Base-by-base conservation (phyloP, 352 stramenopile species). In the Paralagenidium karlingii region DNA sequence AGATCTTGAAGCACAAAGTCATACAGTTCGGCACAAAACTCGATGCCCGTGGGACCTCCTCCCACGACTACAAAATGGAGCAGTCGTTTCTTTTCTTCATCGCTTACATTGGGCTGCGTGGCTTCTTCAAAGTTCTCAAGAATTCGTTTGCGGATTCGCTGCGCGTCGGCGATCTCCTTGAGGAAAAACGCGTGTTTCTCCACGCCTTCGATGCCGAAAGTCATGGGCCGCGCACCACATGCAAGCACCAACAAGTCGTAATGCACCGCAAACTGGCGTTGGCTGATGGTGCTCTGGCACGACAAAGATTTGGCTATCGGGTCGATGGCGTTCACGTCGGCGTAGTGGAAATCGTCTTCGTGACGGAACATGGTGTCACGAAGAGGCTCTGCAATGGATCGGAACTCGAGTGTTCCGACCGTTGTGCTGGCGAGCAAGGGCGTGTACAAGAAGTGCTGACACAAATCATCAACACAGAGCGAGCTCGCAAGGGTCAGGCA, bases 51-150 rank as follows among this genome's bases (percentile, higher is more conserved):
- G 2, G 93, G 90, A 5, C 94, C 94, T 5, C 94, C 95, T 5
- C 95, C 95, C 8, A 98, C 94, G 8, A 99, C 85, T n/a, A 99
- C 78, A 66, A 98, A 99, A 32, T 91, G 92, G 12, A 99, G 65
- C 7, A 99, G 58, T 21, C 84, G 55, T 26, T 82, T 47, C 38
- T 92, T 86, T 61, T 97, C 87, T n/a, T 75, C 70, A 2, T 71
- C 52, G 2, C 68, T 73, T 4, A 94, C 50, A 8, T 65, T 85
- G 10, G 88, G 85, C 41, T 94, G 82, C 9, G 86, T 85, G 1
- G 94, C 92, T 13, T 82, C 59, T 61, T 99, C 95, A 53, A 98
- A 98, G 58, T 92, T 97, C 44, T 79, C 67, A 6, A 88, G 53
- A 36, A 91, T 86, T 32, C 60, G 58, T 29, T 79, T 79, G 26